phyloP scores from a whole-genome alignment of 176 grass and related monocot species.

The Oryza australiensis region DNA sequence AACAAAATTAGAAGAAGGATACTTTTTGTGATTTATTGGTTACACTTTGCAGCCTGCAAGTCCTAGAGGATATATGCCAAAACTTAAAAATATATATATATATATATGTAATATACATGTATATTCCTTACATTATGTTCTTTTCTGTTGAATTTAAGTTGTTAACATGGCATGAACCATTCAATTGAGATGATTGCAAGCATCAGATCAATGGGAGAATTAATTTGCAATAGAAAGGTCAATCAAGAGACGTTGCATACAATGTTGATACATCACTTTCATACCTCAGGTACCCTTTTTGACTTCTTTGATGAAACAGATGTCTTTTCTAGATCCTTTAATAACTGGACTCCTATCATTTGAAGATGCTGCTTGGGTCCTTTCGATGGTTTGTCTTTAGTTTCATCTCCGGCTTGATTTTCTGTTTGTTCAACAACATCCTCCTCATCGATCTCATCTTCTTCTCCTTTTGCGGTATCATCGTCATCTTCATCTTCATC shows the following conservation, averaged over 20 bases:
- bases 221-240: neutral
- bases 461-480: conserved; percentile 66
- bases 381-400: conserved; percentile 67
- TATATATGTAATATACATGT: neutral
- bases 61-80: neutral
- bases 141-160: neutral
- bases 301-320: conserved; percentile 65
- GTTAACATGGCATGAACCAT: conserved; percentile 19
- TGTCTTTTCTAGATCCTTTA: conserved; percentile 81
- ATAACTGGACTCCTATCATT: conserved; percentile 82
- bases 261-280: conserved; percentile 16
- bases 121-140: neutral
- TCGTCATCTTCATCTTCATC: conserved; percentile 50
- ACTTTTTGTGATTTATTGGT: neutral
- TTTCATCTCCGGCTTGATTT: conserved; percentile 55
- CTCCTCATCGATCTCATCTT: conserved; percentile 83
- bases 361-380: conserved; percentile 72
- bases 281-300: conserved; percentile 53
- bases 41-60: neutral
- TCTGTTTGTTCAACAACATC: conserved; percentile 68
- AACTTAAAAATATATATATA: neutral
- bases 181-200: conserved; percentile 1
- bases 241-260: neutral
- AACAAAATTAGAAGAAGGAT: conserved; percentile 16
- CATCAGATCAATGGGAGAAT: conserved; percentile 9